Evolutionary conservation across 225 moss, liverwort and hornwort species (phyloP).

Genomic region (Pseudoscleropodium purum): DNA sequence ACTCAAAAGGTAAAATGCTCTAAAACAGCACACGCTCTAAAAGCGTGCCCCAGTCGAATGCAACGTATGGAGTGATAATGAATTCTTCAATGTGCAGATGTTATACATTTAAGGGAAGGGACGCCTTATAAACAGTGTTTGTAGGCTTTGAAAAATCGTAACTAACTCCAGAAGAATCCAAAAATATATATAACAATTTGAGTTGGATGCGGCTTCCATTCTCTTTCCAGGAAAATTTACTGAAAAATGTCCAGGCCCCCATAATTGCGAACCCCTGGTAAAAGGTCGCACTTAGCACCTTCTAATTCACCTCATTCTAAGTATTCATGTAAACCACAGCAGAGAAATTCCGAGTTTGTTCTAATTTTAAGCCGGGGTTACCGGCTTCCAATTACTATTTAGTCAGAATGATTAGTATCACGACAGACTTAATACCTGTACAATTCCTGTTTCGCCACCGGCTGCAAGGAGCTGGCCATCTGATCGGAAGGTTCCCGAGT

Average conservation of each 20-base stretch:
- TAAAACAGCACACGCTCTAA: neutral
- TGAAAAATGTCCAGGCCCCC: neutral
- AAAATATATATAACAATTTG: neutral
- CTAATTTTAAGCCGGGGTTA: neutral
- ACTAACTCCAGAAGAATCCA: neutral
- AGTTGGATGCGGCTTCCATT: neutral
- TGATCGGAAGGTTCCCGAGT: constrained; percentile 77
- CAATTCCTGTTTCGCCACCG: constrained; percentile 81
- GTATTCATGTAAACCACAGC: neutral
- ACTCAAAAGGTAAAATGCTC: neutral
- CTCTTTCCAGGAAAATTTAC: neutral
- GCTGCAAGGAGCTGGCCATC: constrained; percentile 93
- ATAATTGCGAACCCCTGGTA: neutral
- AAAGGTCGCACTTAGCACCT: neutral
- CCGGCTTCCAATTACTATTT: neutral
- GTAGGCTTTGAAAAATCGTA: neutral
- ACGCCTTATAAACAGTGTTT: neutral
- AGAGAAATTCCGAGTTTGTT: neutral
- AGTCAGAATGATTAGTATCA: neutral
- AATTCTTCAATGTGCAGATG: neutral
- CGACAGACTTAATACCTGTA: constrained; percentile 42
- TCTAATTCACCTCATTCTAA: neutral
- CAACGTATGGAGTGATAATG: neutral
- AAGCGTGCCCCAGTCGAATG: neutral
- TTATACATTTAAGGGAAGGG: neutral